Conservation (phyloP, 768 basidiomycete genomes). For the Russula sp. region DNA sequence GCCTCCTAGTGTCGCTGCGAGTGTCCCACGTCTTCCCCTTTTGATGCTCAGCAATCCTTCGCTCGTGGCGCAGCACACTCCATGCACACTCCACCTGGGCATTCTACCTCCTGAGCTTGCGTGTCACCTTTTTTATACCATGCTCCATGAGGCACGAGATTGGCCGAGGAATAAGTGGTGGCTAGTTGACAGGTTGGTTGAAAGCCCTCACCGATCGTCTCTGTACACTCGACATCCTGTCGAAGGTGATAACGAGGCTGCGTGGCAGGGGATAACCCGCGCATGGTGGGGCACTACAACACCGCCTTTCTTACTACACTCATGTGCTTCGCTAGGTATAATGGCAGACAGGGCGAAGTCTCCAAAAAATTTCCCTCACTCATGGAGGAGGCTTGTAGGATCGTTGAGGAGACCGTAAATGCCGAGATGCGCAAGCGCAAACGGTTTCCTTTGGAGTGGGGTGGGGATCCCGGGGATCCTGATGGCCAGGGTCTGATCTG, state of each 20-base stretch:
- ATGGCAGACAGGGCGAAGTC: conserved; percentile 54
- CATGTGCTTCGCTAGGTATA: conserved; percentile 50
- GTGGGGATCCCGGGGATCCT: conserved; percentile 24
- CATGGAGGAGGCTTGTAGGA: conserved; percentile 75
- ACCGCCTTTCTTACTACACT: not conserved
- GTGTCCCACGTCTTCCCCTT: conserved; percentile 42
- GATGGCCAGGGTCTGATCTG: conserved; percentile 33
- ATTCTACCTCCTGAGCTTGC: conserved; percentile 71
- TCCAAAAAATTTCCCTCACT: conserved; percentile 51
- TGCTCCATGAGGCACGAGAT: conserved; percentile 50
- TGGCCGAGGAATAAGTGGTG: conserved; percentile 82
- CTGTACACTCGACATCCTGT: conserved; percentile 52
- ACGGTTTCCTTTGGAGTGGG: conserved; percentile 66
- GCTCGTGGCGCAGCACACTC: conserved; percentile 60
- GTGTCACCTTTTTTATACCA: conserved; percentile 62
- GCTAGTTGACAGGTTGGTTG: conserved; percentile 74
- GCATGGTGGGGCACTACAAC: conserved; percentile 46
- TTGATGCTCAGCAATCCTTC: conserved; percentile 53
- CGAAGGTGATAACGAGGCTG: conserved; percentile 33
- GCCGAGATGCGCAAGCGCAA: conserved; percentile 55
- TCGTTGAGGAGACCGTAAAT: conserved; percentile 65
- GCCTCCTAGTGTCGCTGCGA: conserved; percentile 7
- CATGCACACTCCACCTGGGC: conserved; percentile 66
- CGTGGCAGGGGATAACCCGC: conserved; percentile 66
- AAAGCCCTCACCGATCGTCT: conserved; percentile 77